phyloP scores from a whole-genome alignment of 2,329 filamentous ascomycete genomes.

The Aureobasidium mangrovei region DNA sequence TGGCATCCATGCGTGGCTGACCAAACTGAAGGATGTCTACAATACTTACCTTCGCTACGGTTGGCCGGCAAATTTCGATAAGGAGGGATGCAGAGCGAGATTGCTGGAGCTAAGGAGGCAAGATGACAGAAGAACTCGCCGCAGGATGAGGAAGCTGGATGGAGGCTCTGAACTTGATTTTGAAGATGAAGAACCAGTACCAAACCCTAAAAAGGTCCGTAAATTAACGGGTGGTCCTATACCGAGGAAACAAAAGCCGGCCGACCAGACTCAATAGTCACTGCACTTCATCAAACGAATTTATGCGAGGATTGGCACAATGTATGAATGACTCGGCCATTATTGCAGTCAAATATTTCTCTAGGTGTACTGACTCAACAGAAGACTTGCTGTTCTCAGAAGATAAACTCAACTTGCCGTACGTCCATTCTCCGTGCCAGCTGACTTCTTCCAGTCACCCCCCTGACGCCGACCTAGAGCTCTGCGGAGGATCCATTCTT shows the following conservation, averaged over 20 bases:
- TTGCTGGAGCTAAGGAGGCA: neutral
- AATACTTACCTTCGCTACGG: neutral
- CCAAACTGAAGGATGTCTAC: neutral
- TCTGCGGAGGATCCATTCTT: slow-evolving; percentile 35
- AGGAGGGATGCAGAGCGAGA: neutral
- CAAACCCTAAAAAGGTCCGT: neutral
- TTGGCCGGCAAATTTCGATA: neutral
- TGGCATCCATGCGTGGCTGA: neutral
- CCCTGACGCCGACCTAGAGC: slow-evolving; percentile 29
- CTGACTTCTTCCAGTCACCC: slow-evolving; percentile 27
- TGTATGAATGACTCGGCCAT: too few species aligned
- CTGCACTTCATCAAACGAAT: too few species aligned
- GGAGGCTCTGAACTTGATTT: neutral
- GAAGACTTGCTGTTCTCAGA: too few species aligned
- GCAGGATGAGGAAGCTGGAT: neutral
- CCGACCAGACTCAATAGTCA: too few species aligned
- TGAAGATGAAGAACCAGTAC: neutral
- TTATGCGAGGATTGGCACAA: too few species aligned
- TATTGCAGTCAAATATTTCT: too few species aligned
- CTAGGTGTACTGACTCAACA: too few species aligned
- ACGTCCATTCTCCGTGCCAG: slow-evolving; percentile 25
- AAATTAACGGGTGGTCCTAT: neutral
- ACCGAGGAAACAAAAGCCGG: neutral
- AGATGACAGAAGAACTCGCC: neutral
- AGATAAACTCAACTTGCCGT: neutral